Base-by-base conservation (phyloP, 306 rosid species). In the Glycine latifolia region DNA sequence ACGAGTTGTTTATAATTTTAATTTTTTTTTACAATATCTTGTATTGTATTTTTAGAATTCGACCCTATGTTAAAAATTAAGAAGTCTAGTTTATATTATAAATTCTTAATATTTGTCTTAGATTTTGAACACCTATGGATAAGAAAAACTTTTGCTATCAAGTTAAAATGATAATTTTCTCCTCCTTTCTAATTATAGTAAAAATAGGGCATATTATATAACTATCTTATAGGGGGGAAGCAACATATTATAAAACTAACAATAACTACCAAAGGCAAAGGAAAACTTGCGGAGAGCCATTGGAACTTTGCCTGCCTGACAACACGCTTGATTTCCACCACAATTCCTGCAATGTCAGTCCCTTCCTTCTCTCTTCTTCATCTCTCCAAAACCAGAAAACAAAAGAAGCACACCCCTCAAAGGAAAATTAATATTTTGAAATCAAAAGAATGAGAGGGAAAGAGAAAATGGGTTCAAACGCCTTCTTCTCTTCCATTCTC, bases 381-480 rank as follows among this genome's bases (percentile, higher is more conserved):
- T 74, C 78, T 80, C 79, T 53, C 87, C 71, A 53, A 81, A 81
- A 52, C 71, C 31, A 78, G 71, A 74, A 62, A 10, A 12, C 35
- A 50, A 31, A 59, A 58, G 43, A 13, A 53, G 11, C 11, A 47
- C 11, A 52, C 58, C 46, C 76, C n/a, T 75, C 73, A 44, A 56
- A 76, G 26, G 46, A 20, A 61, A 62, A 62, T 49, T 5, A 7
- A 20, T 17, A 20, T 7, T 41, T 58, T 14, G 17, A 79, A 48
- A 17, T 7, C 67, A 33, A 52, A 59, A 43, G 59, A 48, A 66
- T 71, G 82, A 63, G 76, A 73, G 88, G 68, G 85, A 78, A 78
- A 82, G 82, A 82, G 85, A 82, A 80, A 88, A 92, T 95, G 99
- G 87, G 84, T 75, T 90, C 88, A 50, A 59, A 82, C 9, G 76